Conservation (phyloP, 345 rosid species). For the Fremontodendron californicum region DNA sequence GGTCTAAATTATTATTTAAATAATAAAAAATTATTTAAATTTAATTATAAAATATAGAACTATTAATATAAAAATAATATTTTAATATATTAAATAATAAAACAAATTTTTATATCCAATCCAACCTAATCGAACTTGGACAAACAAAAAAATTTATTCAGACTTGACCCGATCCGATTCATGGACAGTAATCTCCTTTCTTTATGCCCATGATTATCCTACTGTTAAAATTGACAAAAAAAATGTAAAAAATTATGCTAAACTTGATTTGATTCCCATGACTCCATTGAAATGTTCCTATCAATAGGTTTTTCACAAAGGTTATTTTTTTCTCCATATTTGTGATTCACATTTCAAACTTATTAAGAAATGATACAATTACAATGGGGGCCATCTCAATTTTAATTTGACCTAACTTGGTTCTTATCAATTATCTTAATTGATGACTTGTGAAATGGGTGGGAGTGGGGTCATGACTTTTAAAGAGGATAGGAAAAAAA, state of each 20-base stretch:
- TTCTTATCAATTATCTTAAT: slow-evolving; percentile 14
- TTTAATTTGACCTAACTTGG: slow-evolving; percentile 14
- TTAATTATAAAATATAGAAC: too few relatives aligned
- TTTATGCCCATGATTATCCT: background rate
- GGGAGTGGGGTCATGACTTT: slow-evolving; percentile 16
- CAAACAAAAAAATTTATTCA: too few relatives aligned
- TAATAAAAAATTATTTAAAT: too few relatives aligned
- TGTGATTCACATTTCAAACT: slow-evolving; percentile 9
- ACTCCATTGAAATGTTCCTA: background rate
- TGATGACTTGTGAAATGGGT: slow-evolving; percentile 19
- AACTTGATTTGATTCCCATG: slow-evolving; percentile 14
- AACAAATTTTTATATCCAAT: too few relatives aligned
- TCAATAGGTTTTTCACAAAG: background rate
- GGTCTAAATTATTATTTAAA: too few relatives aligned
- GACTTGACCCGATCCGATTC: too few relatives aligned
- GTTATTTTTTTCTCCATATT: background rate
- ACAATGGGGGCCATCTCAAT: slow-evolving; percentile 8
- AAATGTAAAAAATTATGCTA: background rate
- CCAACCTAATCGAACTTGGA: too few relatives aligned
- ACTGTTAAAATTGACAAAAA: background rate
- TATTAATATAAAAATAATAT: too few relatives aligned
- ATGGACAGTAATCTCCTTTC: too few relatives aligned
- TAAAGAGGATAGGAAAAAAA: slow-evolving; percentile 7
- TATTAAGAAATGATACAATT: slow-evolving; percentile 3
- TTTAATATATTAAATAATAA: too few relatives aligned